Evolutionary conservation across 805 yeast species (phyloP).

Genomic region (Diddensiella caesifluorescens): DNA sequence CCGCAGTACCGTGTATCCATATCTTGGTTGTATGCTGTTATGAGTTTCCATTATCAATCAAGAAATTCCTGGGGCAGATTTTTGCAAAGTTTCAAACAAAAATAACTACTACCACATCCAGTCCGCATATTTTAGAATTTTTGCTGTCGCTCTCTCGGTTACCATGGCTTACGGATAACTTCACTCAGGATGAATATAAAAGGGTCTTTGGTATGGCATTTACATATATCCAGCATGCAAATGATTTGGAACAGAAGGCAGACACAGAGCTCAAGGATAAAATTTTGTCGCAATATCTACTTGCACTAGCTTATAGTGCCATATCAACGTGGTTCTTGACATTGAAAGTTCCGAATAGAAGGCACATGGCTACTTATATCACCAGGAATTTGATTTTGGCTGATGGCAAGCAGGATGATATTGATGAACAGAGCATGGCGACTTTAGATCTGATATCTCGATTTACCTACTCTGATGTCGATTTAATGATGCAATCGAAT

Average conservation of each 20-base stretch:
- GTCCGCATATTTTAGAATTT: constrained; percentile 73
- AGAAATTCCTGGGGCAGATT: constrained; percentile 61
- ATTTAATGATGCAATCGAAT: constrained; percentile 41
- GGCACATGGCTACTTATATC: constrained; percentile 56
- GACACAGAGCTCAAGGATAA: constrained; percentile 39
- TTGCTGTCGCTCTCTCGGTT: constrained; percentile 59
- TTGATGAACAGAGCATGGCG: constrained; percentile 54
- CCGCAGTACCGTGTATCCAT: constrained; percentile 74
- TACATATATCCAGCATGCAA: constrained; percentile 67
- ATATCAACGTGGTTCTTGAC: constrained; percentile 69
- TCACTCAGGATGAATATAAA: constrained; percentile 70
- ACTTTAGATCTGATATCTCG: constrained; percentile 62
- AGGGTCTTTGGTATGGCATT: constrained; percentile 81
- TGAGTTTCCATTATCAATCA: constrained; percentile 69
- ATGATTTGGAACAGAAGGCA: constrained; percentile 36
- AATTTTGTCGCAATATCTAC: constrained; percentile 52
- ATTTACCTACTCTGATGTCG: constrained; percentile 60
- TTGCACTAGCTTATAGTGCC: constrained; percentile 60
- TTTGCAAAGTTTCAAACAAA: constrained; percentile 70
- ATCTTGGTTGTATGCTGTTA: constrained; percentile 73
- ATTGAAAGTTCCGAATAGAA: constrained; percentile 53
- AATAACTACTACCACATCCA: constrained; percentile 61
- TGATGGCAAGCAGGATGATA: constrained; percentile 26
- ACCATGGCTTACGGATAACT: constrained; percentile 62
- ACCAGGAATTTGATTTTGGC: constrained; percentile 49